Percentiles rank a stretch among this genome's conserved stretches.
phyloP scores from a whole-genome alignment of 495 filamentous ascomycete genomes.

The Glonium stellatum region DNA sequence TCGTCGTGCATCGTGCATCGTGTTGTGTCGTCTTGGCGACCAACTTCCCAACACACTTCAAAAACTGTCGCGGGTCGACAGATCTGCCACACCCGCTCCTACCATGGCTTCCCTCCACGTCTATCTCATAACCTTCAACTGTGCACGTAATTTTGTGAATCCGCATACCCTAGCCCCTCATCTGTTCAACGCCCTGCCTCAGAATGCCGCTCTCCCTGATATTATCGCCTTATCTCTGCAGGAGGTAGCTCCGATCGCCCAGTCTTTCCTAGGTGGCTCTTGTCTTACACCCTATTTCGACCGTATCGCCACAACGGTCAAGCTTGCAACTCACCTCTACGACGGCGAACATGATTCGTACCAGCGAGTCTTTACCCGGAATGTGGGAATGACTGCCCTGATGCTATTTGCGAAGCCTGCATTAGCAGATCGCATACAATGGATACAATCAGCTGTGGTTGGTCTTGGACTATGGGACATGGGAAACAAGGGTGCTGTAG shows the following conservation, averaged over 20 bases:
- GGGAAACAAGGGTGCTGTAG: slow-evolving; percentile 93
- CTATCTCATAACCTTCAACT: slow-evolving; percentile 88
- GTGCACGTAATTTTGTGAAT: slow-evolving; percentile 61
- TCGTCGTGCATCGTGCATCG: not conserved
- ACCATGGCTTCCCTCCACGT: slow-evolving; percentile 39
- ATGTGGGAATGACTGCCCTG: slow-evolving; percentile 82
- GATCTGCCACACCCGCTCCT: not conserved
- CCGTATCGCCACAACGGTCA: slow-evolving; percentile 58
- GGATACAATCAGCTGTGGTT: slow-evolving; percentile 62
- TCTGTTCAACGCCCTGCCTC: slow-evolving; percentile 61
- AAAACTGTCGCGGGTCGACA: not conserved
- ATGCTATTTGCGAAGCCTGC: slow-evolving; percentile 67
- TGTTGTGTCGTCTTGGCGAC: not conserved
- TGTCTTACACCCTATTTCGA: slow-evolving; percentile 70
- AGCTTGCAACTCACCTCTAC: slow-evolving; percentile 49
- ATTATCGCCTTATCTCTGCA: slow-evolving; percentile 59
- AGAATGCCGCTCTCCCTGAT: slow-evolving; percentile 31
- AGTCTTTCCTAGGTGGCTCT: slow-evolving; percentile 80
- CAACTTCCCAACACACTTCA: not conserved
- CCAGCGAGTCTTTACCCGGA: slow-evolving; percentile 50
- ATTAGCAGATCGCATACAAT: slow-evolving; percentile 47
- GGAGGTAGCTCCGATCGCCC: slow-evolving; percentile 78
- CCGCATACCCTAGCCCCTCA: slow-evolving; percentile 58
- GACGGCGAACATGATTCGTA: slow-evolving; percentile 34
- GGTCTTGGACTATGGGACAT: slow-evolving; percentile 76